Base-by-base conservation (phyloP, 257 asterid species). In the Solanum infundibuliforme region DNA sequence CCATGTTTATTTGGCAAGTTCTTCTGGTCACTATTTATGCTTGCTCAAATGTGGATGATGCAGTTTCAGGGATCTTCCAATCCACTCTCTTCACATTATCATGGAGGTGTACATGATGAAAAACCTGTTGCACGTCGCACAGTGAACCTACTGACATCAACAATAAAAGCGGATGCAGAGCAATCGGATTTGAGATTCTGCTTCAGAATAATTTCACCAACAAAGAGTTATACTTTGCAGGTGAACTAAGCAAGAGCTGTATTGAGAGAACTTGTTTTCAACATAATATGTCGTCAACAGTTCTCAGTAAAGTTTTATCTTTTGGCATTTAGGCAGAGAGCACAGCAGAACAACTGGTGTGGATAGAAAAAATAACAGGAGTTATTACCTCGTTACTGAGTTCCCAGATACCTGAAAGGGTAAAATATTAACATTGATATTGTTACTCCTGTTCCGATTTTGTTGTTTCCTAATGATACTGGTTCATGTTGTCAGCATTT, bases 281-380 rank as follows among this genome's bases (percentile, higher is more conserved):
- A 88, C 73, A 75, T 48, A 81, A 43, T 52, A 73, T 85, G 36
- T 81, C 18, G 16, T 75, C 31, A 41, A 46, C 72, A 62, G 43
- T 46, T 43, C 36, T 86, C 38, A 81, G 29, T 81, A 29, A 46
- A 16, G 68, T 48, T 76, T 23, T 46, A 48, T 81, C 68, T 27
- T 62, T 88, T 87, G 89, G 58, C 87, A 69, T 90, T 89, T 93
- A 95, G 98, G 98, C 98, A 87, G 98, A 95, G 91, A 93, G 89
- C 90, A 90, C 93, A 89, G 87, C 91, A 75, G 98, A 94, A 16
- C 96, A 93, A 90, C 91, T 93, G 94, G 96, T 94, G 87, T 95
- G 98, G 98, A 91, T 95, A 69, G 98, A 95, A 86, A 95, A 94
- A 88, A 95, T 95, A 90, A 95, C 96, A 18, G 96, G 95, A 87